Conservation (phyloP, 257 asterid species). For the Datura wrightii region DNA sequence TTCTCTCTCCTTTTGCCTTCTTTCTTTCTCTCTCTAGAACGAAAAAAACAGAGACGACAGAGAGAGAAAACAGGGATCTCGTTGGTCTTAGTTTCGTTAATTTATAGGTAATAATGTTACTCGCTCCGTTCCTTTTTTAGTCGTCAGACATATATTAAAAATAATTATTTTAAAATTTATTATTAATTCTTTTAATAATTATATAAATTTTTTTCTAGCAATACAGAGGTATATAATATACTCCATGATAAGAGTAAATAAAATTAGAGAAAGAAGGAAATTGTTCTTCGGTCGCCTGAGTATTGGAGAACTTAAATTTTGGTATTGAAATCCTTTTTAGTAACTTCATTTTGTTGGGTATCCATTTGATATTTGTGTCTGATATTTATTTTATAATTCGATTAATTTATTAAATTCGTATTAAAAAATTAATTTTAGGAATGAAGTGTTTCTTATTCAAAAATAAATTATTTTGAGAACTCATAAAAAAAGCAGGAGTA, state of each 20-base stretch:
- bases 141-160: too few relatives aligned
- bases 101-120: slow-evolving; percentile 1
- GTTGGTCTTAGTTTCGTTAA: background rate
- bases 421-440: too few relatives aligned
- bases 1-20: slow-evolving; percentile 34
- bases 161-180: background rate
- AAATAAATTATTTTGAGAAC: too few relatives aligned
- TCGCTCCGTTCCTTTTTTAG: too few relatives aligned
- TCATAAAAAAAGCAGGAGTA: too few relatives aligned
- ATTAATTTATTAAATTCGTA: too few relatives aligned
- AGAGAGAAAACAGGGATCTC: slow-evolving; percentile 32
- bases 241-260: background rate
- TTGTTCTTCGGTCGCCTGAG: background rate
- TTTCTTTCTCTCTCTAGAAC: slow-evolving; percentile 30
- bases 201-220: too few relatives aligned
- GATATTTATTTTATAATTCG: too few relatives aligned
- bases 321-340: background rate
- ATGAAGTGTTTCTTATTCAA: too few relatives aligned
- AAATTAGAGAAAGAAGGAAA: background rate
- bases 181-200: background rate
- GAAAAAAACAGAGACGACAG: slow-evolving; percentile 30
- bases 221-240: too few relatives aligned
- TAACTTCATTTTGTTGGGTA: too few relatives aligned
- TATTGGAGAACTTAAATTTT: background rate
- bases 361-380: too few relatives aligned